Percentiles rank a stretch among this genome's conserved stretches.
phyloP scores from a whole-genome alignment of 2,329 filamentous ascomycete species.

The Xylariaceae sp. region DNA sequence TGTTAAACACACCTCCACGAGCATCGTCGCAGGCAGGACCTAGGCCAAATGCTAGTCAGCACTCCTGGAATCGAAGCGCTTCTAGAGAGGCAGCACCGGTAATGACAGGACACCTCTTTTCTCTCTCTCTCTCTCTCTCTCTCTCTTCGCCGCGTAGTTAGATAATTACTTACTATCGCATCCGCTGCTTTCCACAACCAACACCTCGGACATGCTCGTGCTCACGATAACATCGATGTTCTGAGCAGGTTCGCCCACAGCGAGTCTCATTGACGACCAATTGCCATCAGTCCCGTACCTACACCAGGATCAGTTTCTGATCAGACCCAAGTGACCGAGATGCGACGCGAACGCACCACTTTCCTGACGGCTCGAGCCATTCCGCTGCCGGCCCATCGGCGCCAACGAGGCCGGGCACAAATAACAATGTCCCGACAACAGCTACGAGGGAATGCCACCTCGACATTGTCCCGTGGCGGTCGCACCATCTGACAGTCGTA shows the following conservation, averaged over 20 bases:
- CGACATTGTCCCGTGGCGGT: conserved; percentile 31
- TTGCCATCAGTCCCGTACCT: conserved; percentile 52
- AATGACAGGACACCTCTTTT: neutral
- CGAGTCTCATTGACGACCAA: conserved; percentile 67
- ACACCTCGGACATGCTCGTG: conserved; percentile 67
- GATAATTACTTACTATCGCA: conserved; percentile 45
- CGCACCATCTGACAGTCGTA: conserved; percentile 28
- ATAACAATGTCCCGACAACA: conserved; percentile 27
- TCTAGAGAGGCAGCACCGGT: neutral
- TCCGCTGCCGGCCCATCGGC: conserved; percentile 27
- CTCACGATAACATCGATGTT: conserved; percentile 57
- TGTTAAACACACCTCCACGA: conserved; percentile 58
- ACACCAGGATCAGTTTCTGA: conserved; percentile 23
- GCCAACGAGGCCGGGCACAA: conserved; percentile 26
- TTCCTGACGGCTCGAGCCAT: conserved; percentile 33
- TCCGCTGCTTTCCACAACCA: conserved; percentile 59
- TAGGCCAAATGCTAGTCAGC: conserved; percentile 16
- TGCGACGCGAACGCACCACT: conserved; percentile 29
- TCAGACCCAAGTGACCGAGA: neutral
- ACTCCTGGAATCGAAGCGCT: neutral
- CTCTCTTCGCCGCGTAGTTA: neutral
- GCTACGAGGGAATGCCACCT: conserved; percentile 23
- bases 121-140: too few species aligned
- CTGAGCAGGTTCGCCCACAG: conserved; percentile 44
- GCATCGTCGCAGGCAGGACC: conserved; percentile 50